phyloP scores from a whole-genome alignment of 495 filamentous ascomycete genomes.

The Corynascus novoguineensis region DNA sequence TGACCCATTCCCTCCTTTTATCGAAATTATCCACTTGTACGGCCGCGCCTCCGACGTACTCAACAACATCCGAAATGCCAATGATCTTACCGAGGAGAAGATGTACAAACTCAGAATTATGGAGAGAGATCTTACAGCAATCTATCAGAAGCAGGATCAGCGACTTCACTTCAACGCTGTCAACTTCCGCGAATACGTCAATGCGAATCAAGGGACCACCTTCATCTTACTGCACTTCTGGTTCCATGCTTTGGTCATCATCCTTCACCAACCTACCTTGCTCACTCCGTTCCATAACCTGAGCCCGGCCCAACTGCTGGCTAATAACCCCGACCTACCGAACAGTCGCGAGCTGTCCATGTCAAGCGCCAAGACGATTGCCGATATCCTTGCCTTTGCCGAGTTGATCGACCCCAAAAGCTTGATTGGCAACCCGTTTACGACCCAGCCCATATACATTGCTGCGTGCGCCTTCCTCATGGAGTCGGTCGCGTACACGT shows the following conservation, averaged over 20 bases:
- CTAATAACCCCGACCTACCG: conserved; percentile 68
- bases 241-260: conserved; percentile 81
- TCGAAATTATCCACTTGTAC: conserved; percentile 78
- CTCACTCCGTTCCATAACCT: conserved; percentile 68
- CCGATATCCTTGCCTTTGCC: conserved; percentile 74
- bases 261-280: conserved; percentile 76
- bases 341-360: conserved; percentile 77
- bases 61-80: conserved; percentile 71
- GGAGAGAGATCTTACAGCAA: conserved; percentile 71
- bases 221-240: conserved; percentile 87
- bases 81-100: conserved; percentile 68
- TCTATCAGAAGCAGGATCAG: conserved; percentile 68
- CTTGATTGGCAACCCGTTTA: conserved; percentile 80
- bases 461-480: conserved; percentile 81
- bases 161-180: conserved; percentile 71
- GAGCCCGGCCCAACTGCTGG: conserved; percentile 57
- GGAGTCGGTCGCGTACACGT: conserved; percentile 61
- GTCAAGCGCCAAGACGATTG: conserved; percentile 84
- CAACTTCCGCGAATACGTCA: conserved; percentile 73
- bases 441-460: conserved; percentile 84
- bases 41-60: conserved; percentile 75
- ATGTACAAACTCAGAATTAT: conserved; percentile 61
- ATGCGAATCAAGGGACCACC: conserved; percentile 69
- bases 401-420: conserved; percentile 74
- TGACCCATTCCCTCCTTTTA: conserved; percentile 68